Base-by-base conservation (phyloP, 257 asterid species). In the Fraxinus quadrangulata region DNA sequence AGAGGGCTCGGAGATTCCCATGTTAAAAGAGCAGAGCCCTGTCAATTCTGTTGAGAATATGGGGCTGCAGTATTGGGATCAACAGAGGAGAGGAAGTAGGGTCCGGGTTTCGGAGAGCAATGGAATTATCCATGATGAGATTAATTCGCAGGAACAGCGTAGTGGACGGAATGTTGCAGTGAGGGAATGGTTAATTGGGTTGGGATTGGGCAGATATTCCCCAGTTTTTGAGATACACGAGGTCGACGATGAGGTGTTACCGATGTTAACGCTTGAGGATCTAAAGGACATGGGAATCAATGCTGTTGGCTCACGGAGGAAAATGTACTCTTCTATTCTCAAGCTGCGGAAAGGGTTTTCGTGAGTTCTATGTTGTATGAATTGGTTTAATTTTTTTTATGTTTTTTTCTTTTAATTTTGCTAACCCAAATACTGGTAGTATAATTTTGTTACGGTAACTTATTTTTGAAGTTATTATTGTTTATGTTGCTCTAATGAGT, bases 281-380 rank as follows among this genome's bases (percentile, higher is more conserved):
- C 96, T 94, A 23, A 94, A 92, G 84, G 98, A 92, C 81, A 94
- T 94, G 98, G 97, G 97, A 47, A 87, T 94, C 51, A 94, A 83
- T 78, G 97, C 97, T 0, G 97, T 94, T 51, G 97, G 98, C 36
- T 92, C 97, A 19, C 78, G 97, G 80, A 84, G 97, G 87, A 94
- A 94, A 82, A 90, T 94, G 94, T 89, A 85, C 76, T 73, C 89
- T 13, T 88, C 96, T 16, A 86, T 94, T 73, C 87, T 89, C 72
- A 91, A 91, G 85, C 90, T 90, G 69, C 86, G 85, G 28, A 90
- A 89, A 83, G 88, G 93, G n/a, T 88, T 93, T 77, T 89, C 92
- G 77, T 91, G 90, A 90, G 84, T 86, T 74, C 21, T 61, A 30
- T 83, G 78, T 74, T 83, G 75, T 77, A 85, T 76, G 81, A 75